These are phyloP conservation scores for Fusarium avenaceum DNA, from an alignment of 2,329 filamentous ascomycete genomes.

Conservation along the genomic window DNA sequence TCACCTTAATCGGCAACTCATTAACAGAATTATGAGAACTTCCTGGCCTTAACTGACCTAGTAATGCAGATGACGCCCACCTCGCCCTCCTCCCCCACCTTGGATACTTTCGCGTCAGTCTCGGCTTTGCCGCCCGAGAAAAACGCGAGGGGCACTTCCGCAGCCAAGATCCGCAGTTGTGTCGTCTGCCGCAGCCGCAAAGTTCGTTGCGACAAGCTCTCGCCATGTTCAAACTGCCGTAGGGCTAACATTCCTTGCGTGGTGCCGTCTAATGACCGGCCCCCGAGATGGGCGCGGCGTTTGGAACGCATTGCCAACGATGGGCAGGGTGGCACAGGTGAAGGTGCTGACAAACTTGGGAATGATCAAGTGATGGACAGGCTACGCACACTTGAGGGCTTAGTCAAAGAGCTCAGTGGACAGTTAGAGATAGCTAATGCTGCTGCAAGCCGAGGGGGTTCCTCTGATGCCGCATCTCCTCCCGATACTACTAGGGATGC, in stretches of 20 bases:
- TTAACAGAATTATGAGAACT: neutral
- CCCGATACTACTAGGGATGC: slow-evolving; percentile 33
- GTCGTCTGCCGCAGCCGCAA: slow-evolving; percentile 67
- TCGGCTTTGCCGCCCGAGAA: slow-evolving; percentile 45
- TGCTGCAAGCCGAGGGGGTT: slow-evolving; percentile 44
- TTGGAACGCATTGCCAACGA: slow-evolving; percentile 57
- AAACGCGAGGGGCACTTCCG: slow-evolving; percentile 36
- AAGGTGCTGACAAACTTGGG: slow-evolving; percentile 45
- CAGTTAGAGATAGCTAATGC: slow-evolving; percentile 60
- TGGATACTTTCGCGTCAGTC: slow-evolving; percentile 23
- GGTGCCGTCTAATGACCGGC: slow-evolving; percentile 62
- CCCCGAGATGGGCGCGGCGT: slow-evolving; percentile 68
- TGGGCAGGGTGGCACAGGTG: neutral
- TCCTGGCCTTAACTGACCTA: neutral
- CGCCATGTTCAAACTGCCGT: slow-evolving; percentile 69
- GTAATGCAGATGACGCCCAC: slow-evolving; percentile 14
- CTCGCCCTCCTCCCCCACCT: slow-evolving; percentile 1
- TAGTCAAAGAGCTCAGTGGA: slow-evolving; percentile 64
- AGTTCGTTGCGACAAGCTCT: slow-evolving; percentile 69
- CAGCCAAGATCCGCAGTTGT: slow-evolving; percentile 60
- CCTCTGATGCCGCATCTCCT: slow-evolving; percentile 50
- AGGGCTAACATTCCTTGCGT: slow-evolving; percentile 66
- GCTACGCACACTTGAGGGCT: slow-evolving; percentile 62
- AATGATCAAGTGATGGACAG: slow-evolving; percentile 62
- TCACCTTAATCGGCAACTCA: neutral